These are phyloP conservation scores for Pyricularia grisea DNA, from an alignment of 2,329 filamentous ascomycete species.

Conservation along the genomic window DNA sequence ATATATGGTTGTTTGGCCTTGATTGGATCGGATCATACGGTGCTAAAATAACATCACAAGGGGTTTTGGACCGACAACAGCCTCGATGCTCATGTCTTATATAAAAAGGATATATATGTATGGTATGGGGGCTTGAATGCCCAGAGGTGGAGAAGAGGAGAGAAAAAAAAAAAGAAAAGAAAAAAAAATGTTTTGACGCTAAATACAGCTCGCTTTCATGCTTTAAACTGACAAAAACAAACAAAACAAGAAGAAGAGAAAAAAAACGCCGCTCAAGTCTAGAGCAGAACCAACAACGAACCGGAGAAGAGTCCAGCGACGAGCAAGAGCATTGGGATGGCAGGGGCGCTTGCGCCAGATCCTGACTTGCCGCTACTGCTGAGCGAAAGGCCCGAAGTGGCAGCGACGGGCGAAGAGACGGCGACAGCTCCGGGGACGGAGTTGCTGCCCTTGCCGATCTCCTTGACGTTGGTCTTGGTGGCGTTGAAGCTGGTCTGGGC, in stretches of 20 bases:
- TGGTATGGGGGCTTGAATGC: background rate
- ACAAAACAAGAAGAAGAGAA: too few species aligned
- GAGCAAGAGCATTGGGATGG: background rate
- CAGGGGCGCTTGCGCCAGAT: background rate
- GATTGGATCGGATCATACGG: too few species aligned
- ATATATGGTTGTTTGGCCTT: too few species aligned
- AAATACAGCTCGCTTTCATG: background rate
- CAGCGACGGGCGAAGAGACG: conserved; percentile 38
- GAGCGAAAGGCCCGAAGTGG: conserved; percentile 30
- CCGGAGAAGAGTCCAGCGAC: conserved; percentile 4
- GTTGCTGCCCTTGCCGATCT: conserved; percentile 41
- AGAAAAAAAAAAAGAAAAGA: too few species aligned
- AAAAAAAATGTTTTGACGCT: background rate
- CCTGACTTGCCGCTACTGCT: conserved; percentile 5
- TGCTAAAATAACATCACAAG: too few species aligned
- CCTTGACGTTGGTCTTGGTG: conserved; percentile 36
- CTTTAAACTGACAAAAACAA: background rate
- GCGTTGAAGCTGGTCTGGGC: conserved; percentile 58
- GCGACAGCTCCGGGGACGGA: conserved; percentile 44
- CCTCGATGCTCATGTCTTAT: background rate
- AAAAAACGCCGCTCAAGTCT: background rate
- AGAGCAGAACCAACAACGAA: conserved; percentile 5
- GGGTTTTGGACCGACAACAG: background rate
- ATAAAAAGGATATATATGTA: background rate
- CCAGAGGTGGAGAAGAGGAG: background rate